These are phyloP conservation scores for Podaxis sp. DNA, from an alignment of 768 basidiomycete genomes.

Conservation along the genomic window DNA sequence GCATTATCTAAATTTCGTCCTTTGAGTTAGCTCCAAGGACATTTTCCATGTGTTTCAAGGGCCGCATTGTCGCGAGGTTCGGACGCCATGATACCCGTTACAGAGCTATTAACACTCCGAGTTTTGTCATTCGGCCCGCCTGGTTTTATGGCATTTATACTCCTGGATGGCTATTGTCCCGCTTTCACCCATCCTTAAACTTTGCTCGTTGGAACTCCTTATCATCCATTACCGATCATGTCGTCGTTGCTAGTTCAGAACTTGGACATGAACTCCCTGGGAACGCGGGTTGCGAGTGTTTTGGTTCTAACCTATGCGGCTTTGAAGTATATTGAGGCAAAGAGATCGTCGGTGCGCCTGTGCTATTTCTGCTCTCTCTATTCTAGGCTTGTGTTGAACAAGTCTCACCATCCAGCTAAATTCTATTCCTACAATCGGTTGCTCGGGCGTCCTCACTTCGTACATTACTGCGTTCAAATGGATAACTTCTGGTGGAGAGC, in stretches of 20 bases:
- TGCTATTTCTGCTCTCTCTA: background rate
- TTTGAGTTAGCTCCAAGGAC: too few species aligned
- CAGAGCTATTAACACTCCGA: background rate
- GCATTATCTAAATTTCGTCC: too few species aligned
- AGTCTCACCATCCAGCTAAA: constrained; percentile 1
- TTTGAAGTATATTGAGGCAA: constrained; percentile 8
- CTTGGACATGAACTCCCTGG: background rate
- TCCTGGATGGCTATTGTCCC: background rate
- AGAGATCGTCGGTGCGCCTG: constrained; percentile 4
- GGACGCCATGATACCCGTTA: too few species aligned
- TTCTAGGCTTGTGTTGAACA: background rate
- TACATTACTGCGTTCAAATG: constrained; percentile 15
- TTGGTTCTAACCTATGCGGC: background rate
- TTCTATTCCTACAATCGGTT: constrained; percentile 15
- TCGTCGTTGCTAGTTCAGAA: background rate
- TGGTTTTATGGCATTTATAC: too few species aligned
- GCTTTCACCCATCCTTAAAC: background rate
- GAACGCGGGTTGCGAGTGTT: background rate
- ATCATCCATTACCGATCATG: background rate
- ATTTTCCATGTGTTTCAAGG: too few species aligned
- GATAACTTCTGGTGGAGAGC: constrained; percentile 4
- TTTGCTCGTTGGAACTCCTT: too few species aligned
- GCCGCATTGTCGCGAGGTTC: too few species aligned
- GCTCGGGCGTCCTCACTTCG: constrained; percentile 8
- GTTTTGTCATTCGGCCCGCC: constrained; percentile 4